These are phyloP conservation scores for Saccharomyces kudriavzevii DNA, from an alignment of 805 yeast species.

Conservation along the genomic window DNA sequence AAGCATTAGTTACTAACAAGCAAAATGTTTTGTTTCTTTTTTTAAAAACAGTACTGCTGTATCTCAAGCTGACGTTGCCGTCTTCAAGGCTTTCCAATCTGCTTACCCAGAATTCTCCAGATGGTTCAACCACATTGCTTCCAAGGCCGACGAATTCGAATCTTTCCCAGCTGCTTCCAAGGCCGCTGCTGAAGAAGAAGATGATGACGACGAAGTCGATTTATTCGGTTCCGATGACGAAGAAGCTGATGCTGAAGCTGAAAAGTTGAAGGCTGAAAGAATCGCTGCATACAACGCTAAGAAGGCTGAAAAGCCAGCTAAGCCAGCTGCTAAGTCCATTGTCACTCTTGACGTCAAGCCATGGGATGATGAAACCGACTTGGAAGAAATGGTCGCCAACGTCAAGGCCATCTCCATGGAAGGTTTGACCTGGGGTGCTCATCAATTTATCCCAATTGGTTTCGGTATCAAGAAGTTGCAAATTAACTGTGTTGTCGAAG, in stretches of 20 bases:
- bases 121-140: slow-evolving; percentile 98
- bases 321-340: slow-evolving; percentile 96
- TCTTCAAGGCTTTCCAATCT: slow-evolving; percentile 87
- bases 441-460: slow-evolving; percentile 93
- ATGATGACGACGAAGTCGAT: slow-evolving; percentile 84
- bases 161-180: slow-evolving; percentile 69
- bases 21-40: neutral
- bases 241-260: slow-evolving; percentile 95
- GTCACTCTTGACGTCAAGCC: slow-evolving; percentile 98
- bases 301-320: slow-evolving; percentile 95
- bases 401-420: slow-evolving; percentile 82
- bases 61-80: slow-evolving; percentile 91
- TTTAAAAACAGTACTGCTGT: slow-evolving; percentile 57
- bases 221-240: slow-evolving; percentile 91
- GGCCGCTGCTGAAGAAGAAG: slow-evolving; percentile 53
- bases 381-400: slow-evolving; percentile 77
- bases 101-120: slow-evolving; percentile 91
- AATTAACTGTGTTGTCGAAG: slow-evolving; percentile 97
- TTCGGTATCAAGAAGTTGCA: slow-evolving; percentile 99
- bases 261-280: slow-evolving; percentile 94
- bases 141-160: slow-evolving; percentile 78
- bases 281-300: slow-evolving; percentile 95
- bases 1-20: slow-evolving; percentile 2
- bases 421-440: slow-evolving; percentile 98
- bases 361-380: slow-evolving; percentile 99